A percentile compares a stretch with the other conserved stretches of the same genome.
These are phyloP conservation scores for Suillus plorans DNA, from an alignment of 768 basidiomycete species.

Conservation along the genomic window DNA sequence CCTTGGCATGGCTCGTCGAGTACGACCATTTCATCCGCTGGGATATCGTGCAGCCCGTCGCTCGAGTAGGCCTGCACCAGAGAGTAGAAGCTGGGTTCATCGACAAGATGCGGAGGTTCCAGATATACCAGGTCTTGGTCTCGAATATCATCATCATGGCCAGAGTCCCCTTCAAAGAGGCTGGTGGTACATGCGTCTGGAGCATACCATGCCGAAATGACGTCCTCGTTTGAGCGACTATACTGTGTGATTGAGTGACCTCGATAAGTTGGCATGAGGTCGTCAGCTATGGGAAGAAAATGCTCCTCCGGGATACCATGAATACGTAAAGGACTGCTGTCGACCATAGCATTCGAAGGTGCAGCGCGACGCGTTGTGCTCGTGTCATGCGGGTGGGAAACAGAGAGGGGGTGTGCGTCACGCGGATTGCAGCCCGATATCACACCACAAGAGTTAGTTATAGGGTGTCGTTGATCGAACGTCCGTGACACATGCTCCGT, in stretches of 20 bases:
- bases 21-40: slow-evolving; percentile 3
- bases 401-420: not conserved
- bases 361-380: not conserved
- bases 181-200: no score
- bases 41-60: not conserved
- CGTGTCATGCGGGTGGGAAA: not conserved
- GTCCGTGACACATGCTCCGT: no score
- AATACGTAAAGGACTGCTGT: not conserved
- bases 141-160: not conserved
- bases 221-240: not conserved
- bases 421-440: not conserved
- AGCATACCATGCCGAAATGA: not conserved
- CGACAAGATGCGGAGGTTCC: slow-evolving; percentile 2
- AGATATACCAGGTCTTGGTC: not conserved
- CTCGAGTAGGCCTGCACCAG: not conserved
- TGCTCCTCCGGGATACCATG: not conserved
- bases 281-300: not conserved
- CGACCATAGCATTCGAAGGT: not conserved
- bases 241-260: not conserved
- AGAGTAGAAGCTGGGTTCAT: not conserved
- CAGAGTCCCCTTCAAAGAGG: not conserved
- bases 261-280: not conserved
- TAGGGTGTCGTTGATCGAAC: not conserved
- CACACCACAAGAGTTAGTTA: not conserved
- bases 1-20: slow-evolving; percentile 4